phyloP scores from a whole-genome alignment of 169 alveolate species.

The Eimeria sp. region DNA sequence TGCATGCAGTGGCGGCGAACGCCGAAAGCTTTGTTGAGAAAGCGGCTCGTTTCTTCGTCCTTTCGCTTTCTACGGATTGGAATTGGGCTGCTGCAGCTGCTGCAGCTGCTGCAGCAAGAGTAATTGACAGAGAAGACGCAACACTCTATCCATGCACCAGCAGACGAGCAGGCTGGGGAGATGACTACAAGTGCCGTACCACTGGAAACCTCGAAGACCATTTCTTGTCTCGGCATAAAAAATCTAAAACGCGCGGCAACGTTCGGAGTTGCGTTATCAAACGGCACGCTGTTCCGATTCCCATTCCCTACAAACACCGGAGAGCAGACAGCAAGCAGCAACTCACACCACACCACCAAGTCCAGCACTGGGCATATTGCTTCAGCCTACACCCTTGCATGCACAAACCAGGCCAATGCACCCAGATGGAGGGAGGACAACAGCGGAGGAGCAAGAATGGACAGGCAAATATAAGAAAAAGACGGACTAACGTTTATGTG shows the following conservation, averaged over 20 bases:
- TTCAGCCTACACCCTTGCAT: background rate
- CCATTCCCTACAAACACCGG: constrained; percentile 64
- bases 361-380: background rate
- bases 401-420: background rate
- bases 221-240: constrained; percentile 69
- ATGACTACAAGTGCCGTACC: background rate
- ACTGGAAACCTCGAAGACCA: constrained; percentile 60
- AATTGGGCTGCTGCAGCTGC: background rate
- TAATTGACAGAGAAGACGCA: background rate
- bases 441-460: background rate
- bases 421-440: background rate
- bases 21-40: background rate
- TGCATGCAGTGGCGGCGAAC: background rate
- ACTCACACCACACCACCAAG: background rate
- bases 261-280: constrained; percentile 50
- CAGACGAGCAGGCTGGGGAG: too few species aligned
- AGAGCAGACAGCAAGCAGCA: background rate
- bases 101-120: background rate
- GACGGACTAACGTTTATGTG: constrained; percentile 75
- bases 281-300: constrained; percentile 69
- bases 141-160: too few species aligned
- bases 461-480: background rate
- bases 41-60: background rate
- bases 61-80: background rate
- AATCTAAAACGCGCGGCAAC: constrained; percentile 55